Evolutionary conservation across 768 basidiomycete species (phyloP).

Genomic region (Rubroboletus pulcherrimus): DNA sequence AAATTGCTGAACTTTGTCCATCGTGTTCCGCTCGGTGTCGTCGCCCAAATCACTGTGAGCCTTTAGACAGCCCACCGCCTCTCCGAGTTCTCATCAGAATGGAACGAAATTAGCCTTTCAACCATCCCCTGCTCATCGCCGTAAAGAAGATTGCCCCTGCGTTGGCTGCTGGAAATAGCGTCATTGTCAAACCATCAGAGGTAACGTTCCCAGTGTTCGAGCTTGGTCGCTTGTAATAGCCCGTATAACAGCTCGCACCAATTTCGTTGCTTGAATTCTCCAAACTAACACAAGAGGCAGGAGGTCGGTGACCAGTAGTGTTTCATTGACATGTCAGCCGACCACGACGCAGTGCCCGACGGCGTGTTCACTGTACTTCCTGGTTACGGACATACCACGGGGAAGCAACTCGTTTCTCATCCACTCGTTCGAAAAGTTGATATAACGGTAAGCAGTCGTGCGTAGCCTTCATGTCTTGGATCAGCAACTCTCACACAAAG

Average conservation of each 20-base stretch:
- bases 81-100: neutral
- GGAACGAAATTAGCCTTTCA: constrained; percentile 60
- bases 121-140: constrained; percentile 85
- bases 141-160: constrained; percentile 87
- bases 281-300: constrained; percentile 57
- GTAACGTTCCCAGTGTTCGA: constrained; percentile 27
- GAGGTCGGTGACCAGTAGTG: constrained; percentile 43
- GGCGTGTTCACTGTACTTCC: constrained; percentile 73
- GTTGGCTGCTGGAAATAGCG: constrained; percentile 79
- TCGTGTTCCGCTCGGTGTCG: constrained; percentile 81
- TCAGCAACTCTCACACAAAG: constrained; percentile 32
- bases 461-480: neutral
- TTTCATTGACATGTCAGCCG: neutral
- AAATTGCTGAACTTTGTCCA: constrained; percentile 75
- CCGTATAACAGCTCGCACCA: constrained; percentile 57
- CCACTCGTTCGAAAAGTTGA: constrained; percentile 76
- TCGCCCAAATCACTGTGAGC: constrained; percentile 79
- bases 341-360: constrained; percentile 54
- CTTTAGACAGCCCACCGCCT: neutral
- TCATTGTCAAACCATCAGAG: constrained; percentile 82
- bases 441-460: constrained; percentile 55
- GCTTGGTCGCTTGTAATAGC: neutral
- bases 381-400: constrained; percentile 64
- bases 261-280: constrained; percentile 77
- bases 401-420: constrained; percentile 61